A percentile compares a stretch with the other conserved stretches of the same genome.
These are phyloP conservation scores for Rheum nobile DNA, from an alignment of 148 eudicot species.

Conservation along the genomic window DNA sequence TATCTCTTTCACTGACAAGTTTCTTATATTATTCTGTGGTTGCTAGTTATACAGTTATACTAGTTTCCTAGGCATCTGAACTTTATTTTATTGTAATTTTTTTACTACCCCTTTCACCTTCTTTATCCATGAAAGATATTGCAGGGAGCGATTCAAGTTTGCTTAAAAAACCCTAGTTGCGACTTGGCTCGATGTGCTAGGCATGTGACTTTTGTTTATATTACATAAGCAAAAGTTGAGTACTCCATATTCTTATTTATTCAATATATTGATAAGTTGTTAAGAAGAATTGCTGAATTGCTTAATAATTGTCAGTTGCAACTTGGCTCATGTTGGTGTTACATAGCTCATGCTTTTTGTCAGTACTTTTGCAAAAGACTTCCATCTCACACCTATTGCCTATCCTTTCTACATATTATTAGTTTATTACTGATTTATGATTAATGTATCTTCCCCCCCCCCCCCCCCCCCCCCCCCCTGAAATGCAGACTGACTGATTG, in stretches of 20 bases:
- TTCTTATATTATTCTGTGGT: not conserved
- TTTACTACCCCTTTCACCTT: not conserved
- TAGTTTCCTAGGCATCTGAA: not conserved
- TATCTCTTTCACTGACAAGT: not conserved
- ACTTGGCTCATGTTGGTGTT: not conserved
- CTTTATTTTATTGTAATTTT: not conserved
- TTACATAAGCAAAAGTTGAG: not conserved
- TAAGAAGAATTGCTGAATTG: not conserved
- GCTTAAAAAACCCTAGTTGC: not conserved
- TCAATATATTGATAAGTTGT: not conserved
- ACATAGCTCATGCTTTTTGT: not conserved
- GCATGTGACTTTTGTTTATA: not conserved
- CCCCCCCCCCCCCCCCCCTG: not conserved
- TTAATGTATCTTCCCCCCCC: not conserved
- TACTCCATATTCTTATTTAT: not conserved
- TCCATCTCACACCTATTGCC: not conserved
- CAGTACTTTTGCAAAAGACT: not conserved
- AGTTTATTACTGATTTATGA: not conserved
- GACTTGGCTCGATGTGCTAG: not conserved
- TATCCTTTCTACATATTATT: not conserved
- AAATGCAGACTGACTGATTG: not conserved
- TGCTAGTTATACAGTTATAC: not conserved
- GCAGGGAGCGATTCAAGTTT: not conserved
- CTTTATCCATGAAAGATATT: too few species aligned
- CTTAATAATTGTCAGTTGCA: not conserved